These are phyloP conservation scores for Diaporthe helianthi DNA, from an alignment of 2,329 filamentous ascomycete species.

Conservation along the genomic window DNA sequence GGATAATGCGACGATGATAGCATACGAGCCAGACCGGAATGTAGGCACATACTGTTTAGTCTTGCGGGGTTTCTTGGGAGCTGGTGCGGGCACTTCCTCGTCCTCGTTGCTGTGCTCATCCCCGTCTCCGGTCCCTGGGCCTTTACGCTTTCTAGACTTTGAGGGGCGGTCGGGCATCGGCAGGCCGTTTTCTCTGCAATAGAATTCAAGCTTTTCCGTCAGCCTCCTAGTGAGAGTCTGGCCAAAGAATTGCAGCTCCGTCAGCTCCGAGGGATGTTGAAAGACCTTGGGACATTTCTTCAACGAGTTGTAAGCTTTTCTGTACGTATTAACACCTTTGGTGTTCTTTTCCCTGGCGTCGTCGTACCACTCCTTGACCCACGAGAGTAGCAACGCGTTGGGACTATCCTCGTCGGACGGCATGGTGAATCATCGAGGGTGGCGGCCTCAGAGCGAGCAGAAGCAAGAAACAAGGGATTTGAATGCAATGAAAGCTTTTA, in stretches of 20 bases:
- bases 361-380: conserved; percentile 81
- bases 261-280: conserved; percentile 74
- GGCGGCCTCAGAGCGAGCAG: neutral
- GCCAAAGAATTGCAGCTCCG: conserved; percentile 77
- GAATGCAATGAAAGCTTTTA: neutral
- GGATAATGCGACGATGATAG: conserved; percentile 71
- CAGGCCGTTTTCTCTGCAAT: conserved; percentile 72
- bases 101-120: conserved; percentile 46
- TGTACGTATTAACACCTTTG: conserved; percentile 76
- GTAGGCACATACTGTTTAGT: conserved; percentile 74
- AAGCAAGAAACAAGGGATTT: neutral
- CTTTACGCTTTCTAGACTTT: conserved; percentile 49
- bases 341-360: conserved; percentile 71
- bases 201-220: conserved; percentile 63
- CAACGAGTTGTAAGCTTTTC: conserved; percentile 78
- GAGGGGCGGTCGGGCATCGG: conserved; percentile 68
- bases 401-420: conserved; percentile 53
- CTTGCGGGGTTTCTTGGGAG: conserved; percentile 64
- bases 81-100: conserved; percentile 46
- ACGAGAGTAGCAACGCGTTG: conserved; percentile 75
- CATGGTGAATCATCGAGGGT: conserved; percentile 24
- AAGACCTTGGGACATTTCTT: conserved; percentile 76
- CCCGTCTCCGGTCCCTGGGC: conserved; percentile 40
- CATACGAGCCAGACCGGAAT: conserved; percentile 77
- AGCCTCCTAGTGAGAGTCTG: conserved; percentile 74